Evolutionary conservation across 441 rosid genomes (phyloP), one percentile per base, ranked within the genome.

Genomic region (Syzygium syzygioides): DNA sequence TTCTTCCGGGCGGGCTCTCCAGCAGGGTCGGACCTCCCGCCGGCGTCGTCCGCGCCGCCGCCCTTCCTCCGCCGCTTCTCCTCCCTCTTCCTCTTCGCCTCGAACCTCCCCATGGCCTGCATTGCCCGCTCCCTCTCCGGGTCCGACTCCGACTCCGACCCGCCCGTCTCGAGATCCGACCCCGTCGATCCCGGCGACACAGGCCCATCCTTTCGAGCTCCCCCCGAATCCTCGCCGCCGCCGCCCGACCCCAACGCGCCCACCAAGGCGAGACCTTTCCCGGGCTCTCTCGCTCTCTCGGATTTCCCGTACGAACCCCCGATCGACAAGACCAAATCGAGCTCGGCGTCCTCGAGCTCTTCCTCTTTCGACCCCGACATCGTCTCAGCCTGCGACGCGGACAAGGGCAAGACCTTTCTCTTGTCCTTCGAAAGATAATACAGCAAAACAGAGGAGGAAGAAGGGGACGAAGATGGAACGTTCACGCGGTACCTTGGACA

Each of bases 281-380:
- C 86, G 87, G 85, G 9, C 55, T 86, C 87, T n/a, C 89, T 91
- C 71, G 88, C 30, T 45, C 90, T 91, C 71, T 91, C 92, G 45
- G 88, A 50, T 89, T 86, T 91, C 55, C 89, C 90, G 80, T 91
- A 93, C 62, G 91, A 87, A 88, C 97, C 93, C 86, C 96, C 96
- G 2, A 94, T 88, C 10, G 97, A 96, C 86, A 95, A 92, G 9
- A 94, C 93, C 55, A 96, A 91, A 88, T 96, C 98, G 23, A 96
- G 93, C 92, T 93, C 95, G 9, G 93, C 86, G 86, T 92, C 94
- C 23, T 91, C 93, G 52, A 90, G 94, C 34, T 32, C 55, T 85
- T 5, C 87, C 45, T 25, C 60, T 14, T 55, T 34, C 86, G 37
- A 30, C 34, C 86, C 48, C 86, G 87, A 26, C 92, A 90, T 93